phyloP scores from a whole-genome alignment of 2,329 filamentous ascomycete genomes.

The Eutypella sp. region DNA sequence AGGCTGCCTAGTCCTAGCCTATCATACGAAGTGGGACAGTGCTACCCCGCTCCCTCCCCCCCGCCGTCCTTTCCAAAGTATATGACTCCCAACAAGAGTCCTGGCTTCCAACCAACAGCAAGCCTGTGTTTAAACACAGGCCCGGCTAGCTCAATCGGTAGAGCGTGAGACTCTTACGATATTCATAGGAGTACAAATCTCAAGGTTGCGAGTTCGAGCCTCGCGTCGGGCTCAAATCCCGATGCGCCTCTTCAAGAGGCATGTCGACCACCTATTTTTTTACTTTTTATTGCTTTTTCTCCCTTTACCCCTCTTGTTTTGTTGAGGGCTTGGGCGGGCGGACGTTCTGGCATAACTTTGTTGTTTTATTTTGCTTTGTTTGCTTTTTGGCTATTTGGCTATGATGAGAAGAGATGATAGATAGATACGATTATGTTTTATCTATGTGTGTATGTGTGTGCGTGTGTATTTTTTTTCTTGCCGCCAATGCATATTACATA shows the following conservation, averaged over 20 bases:
- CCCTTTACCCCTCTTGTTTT: neutral
- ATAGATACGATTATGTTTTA: too few species aligned
- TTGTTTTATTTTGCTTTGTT: neutral
- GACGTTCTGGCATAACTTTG: neutral
- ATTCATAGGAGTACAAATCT: too few species aligned
- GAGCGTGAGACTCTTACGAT: slow-evolving; percentile 21
- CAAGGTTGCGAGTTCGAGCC: slow-evolving; percentile 37
- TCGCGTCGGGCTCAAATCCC: slow-evolving; percentile 43
- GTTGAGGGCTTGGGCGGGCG: neutral
- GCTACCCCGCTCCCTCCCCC: too few species aligned
- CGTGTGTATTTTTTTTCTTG: too few species aligned
- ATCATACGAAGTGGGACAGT: too few species aligned
- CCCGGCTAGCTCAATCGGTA: slow-evolving; percentile 1
- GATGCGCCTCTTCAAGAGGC: slow-evolving; percentile 21
- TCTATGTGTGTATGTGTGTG: too few species aligned
- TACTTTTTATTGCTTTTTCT: slow-evolving; percentile 2
- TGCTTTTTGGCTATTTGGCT: too few species aligned
- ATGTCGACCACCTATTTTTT: slow-evolving; percentile 7
- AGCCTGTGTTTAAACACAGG: neutral
- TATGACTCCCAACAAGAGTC: too few species aligned
- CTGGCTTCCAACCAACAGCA: neutral
- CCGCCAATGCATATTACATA: too few species aligned
- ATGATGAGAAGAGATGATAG: too few species aligned
- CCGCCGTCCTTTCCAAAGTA: too few species aligned
- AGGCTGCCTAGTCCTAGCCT: too few species aligned